Base-by-base conservation (phyloP, 345 rosid genomes). In the Populus alba region DNA sequence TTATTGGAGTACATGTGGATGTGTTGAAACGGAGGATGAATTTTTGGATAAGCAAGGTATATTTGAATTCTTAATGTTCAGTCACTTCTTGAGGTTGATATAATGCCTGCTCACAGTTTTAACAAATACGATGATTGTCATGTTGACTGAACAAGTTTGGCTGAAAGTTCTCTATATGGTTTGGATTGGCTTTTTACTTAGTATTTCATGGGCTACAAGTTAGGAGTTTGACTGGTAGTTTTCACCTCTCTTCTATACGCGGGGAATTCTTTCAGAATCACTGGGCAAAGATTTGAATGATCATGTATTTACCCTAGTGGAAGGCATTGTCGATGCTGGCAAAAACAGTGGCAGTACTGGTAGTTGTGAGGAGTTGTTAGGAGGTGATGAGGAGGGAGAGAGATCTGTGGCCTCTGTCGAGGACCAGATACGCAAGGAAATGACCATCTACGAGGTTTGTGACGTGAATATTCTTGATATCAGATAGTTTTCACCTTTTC, bases 11-110 rank as follows among this genome's bases (percentile, higher is more conserved):
- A 75, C 96, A 98, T 16, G 82, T 81, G 71, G 98, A 94, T 67
- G 81, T 84, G 73, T 87, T 96, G 66, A 89, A 83, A 79, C 90
- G 97, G 74, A 88, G 92, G 83, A 91, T 92, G 68, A 88, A 85
- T 81, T 94, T 92, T 72, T 96, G 98, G 98, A 89, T 90, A 81
- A 91, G 91, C 92, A 94, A 96, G 97, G 99, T 94, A 27, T 61
- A 29, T 25, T 29, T 39, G 11, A 29, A 51, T 15, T 33, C 45
- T 29, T 63, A 27, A 15, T 33, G 55, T 9, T 23, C 33, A 15
- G 29, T 47, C 27, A 66, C 13, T 62, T 62, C 29, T 74, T 8
- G 22, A 23, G 16, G 7, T 41, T 74, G 45, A 62, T 25, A 22
- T 7, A 23, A 33, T 51, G 16, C 66, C n/a, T 35, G 41, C 47